Base-by-base conservation (phyloP, 371 early-diverging fungal genomes). In the Actinomortierella ambigua region DNA sequence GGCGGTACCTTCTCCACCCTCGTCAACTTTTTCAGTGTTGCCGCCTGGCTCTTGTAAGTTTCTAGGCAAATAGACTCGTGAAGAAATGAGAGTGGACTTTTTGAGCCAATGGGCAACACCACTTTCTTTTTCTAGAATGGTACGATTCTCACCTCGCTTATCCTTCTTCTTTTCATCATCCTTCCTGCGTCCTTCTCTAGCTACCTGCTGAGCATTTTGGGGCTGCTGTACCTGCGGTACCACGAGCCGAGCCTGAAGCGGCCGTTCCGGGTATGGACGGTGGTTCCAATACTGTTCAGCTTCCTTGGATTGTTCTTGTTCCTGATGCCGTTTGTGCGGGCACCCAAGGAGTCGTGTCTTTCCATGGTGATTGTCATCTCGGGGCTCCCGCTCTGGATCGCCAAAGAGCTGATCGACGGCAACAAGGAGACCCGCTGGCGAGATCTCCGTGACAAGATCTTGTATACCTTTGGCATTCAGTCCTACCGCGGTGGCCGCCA, bases 21-120 rank as follows among this genome's bases (percentile, higher is more conserved):
- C 8, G 87, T 93, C 53, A 91, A 88, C 57, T 88, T 93, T 55
- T 92, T 86, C 71, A 88, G 89, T 15, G 80, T 90, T 15, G 85
- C 87, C 44, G 87, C 90, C 2, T 93, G 92, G 92, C 64, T 87
- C 69, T 93, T 84, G 76, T 87, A 87, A 62, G 58, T 54, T 3
- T 23, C 42, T 43, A 24, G 20, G n/a, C 1, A 18, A 44, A 41
- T 15, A 15, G 41, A 41, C 41, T 41, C 15, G 44, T 44, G 13
- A n/a, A n/a, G n/a, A n/a, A n/a, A n/a, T n/a, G n/a, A n/a, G n/a
- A n/a, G n/a, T n/a, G n/a, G n/a, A n/a, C 41, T 11, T 11, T 41
- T 41, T 41, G 41, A 41, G 15, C 8, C 15, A 41, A 41, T 41
- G 8, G 41, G 41, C 8, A 15, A 41, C 8, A 41, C 15, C 9